Percentiles rank a stretch among this genome's conserved stretches.
phyloP scores from a whole-genome alignment of 164 flowering plant genomes.

The Vitis riparia region DNA sequence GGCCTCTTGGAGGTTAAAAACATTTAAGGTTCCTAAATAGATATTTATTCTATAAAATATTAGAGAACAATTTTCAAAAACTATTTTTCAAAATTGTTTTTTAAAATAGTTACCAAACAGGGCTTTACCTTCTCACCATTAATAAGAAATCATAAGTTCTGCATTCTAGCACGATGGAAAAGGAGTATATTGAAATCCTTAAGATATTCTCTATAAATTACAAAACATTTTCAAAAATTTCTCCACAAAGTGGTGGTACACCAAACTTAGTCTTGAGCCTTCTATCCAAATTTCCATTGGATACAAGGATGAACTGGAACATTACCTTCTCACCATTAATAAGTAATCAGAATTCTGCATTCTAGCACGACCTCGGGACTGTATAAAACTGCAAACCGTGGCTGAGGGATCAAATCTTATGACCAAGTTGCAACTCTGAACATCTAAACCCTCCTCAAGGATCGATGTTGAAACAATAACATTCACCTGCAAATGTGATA shows the following conservation, averaged over 20 bases:
- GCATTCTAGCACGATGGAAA: conserved; percentile 69
- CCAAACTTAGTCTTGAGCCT: too few species aligned
- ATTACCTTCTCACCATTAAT: conserved; percentile 65
- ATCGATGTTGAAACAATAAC: conserved; percentile 88
- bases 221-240: too few species aligned
- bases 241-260: too few species aligned
- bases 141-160: conserved; percentile 69
- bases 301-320: neutral
- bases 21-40: too few species aligned
- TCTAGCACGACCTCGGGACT: conserved; percentile 94
- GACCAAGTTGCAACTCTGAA: conserved; percentile 90
- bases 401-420: conserved; percentile 83
- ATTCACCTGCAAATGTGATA: conserved; percentile 55
- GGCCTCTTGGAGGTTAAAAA: too few species aligned
- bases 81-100: too few species aligned
- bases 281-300: too few species aligned
- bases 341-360: conserved; percentile 78
- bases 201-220: too few species aligned
- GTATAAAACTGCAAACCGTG: conserved; percentile 82
- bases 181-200: too few species aligned
- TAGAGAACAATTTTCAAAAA: too few species aligned
- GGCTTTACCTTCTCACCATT: conserved; percentile 59
- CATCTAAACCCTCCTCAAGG: conserved; percentile 95
- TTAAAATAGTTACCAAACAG: too few species aligned
- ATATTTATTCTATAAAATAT: too few species aligned